phyloP scores from a whole-genome alignment of 306 rosid species.

The Luffa aegyptiaca region DNA sequence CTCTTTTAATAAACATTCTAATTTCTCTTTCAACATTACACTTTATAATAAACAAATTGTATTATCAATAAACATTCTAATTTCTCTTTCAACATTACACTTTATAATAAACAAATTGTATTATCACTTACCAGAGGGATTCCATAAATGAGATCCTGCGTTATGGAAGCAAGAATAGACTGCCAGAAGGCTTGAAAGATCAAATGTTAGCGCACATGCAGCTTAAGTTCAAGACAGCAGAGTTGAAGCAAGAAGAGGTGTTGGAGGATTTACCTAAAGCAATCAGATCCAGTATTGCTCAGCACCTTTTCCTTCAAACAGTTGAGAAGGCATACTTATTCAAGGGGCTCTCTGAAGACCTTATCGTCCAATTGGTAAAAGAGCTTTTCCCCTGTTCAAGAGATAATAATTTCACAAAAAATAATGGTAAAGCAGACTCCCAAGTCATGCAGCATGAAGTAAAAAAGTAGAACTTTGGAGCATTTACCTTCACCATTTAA shows the following conservation, averaged over 20 bases:
- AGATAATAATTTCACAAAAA: neutral
- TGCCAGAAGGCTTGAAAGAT: slow-evolving; percentile 68
- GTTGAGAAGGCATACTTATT: slow-evolving; percentile 57
- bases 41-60: neutral
- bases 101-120: neutral
- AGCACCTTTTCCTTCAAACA: slow-evolving; percentile 53
- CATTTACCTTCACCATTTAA: slow-evolving; percentile 1
- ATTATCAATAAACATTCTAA: neutral
- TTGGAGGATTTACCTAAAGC: slow-evolving; percentile 62
- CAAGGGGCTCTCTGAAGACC: slow-evolving; percentile 61
- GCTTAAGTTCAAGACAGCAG: slow-evolving; percentile 76
- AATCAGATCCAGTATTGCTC: slow-evolving; percentile 63
- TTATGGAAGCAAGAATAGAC: slow-evolving; percentile 67
- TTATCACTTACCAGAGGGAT: slow-evolving; percentile 39
- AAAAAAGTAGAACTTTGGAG: neutral
- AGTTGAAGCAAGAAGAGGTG: slow-evolving; percentile 72
- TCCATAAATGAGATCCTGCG: slow-evolving; percentile 51
- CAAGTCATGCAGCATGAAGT: neutral
- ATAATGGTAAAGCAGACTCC: neutral
- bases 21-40: neutral
- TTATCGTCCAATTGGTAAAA: slow-evolving; percentile 54
- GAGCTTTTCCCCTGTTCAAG: neutral
- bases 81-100: neutral
- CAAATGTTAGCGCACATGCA: slow-evolving; percentile 81
- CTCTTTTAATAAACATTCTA: too few relatives aligned